Conservation (phyloP, 179 eudicot species). For the Pouteria campechiana region DNA sequence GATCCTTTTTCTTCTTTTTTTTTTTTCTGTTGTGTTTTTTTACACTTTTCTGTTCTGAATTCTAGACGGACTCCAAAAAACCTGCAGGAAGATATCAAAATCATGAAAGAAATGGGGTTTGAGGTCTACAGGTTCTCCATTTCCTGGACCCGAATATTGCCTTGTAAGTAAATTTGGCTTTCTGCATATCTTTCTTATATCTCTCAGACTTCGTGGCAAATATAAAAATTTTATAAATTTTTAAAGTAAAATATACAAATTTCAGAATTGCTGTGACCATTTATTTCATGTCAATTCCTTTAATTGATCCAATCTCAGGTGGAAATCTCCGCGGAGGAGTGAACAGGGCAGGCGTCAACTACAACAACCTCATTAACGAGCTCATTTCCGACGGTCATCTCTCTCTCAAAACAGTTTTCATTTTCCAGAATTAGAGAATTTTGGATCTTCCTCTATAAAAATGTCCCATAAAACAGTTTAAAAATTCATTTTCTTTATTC, state of each 20-base stretch:
- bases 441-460: too few species aligned
- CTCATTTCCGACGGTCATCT: constrained; percentile 41
- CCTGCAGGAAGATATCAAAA: constrained; percentile 42
- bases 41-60: too few species aligned
- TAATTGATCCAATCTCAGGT: constrained; percentile 11
- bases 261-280: neutral
- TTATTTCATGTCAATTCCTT: neutral
- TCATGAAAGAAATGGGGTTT: constrained; percentile 39
- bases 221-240: neutral
- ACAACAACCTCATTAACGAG: constrained; percentile 48
- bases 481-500: too few species aligned
- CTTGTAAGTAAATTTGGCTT: too few species aligned
- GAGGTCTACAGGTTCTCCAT: constrained; percentile 52
- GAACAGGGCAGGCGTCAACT: constrained; percentile 42
- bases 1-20: too few species aligned
- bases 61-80: neutral
- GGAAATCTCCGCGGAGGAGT: constrained; percentile 55
- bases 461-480: too few species aligned
- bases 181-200: too few species aligned
- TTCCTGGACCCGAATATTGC: constrained; percentile 55
- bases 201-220: neutral
- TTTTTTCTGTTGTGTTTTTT: too few species aligned
- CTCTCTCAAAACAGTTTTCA: too few species aligned
- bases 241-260: neutral
- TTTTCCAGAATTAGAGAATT: too few species aligned